These are phyloP conservation scores for Lotus japonicus DNA, from an alignment of 306 rosid genomes.

Conservation along the genomic window DNA sequence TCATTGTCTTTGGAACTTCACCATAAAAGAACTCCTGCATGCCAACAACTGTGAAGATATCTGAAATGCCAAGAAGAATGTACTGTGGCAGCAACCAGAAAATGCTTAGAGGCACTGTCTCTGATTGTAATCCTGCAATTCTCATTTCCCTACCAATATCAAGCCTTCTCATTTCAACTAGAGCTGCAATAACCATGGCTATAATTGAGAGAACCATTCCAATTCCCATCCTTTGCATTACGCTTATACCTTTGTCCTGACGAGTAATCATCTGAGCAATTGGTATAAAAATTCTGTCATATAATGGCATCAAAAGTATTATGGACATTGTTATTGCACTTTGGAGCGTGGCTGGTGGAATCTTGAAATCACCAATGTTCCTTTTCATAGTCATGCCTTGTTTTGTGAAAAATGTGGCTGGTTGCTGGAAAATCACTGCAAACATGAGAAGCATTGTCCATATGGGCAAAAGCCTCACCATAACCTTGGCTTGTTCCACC, in stretches of 20 bases:
- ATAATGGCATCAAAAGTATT: conserved; percentile 75
- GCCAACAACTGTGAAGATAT: conserved; percentile 89
- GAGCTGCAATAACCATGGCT: conserved; percentile 77
- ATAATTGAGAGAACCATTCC: conserved; percentile 86
- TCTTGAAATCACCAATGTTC: conserved; percentile 62
- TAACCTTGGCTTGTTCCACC: conserved; percentile 39
- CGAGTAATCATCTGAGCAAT: conserved; percentile 47
- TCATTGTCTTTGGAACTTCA: conserved; percentile 79
- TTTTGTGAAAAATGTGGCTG: conserved; percentile 85
- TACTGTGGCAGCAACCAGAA: conserved; percentile 92
- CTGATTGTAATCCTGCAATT: conserved; percentile 21
- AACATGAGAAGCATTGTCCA: conserved; percentile 93
- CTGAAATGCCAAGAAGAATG: conserved; percentile 74
- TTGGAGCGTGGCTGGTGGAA: conserved; percentile 96
- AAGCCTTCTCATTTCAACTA: conserved; percentile 71
- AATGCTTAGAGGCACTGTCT: conserved; percentile 56
- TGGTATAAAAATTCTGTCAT: conserved; percentile 68
- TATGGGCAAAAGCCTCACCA: conserved; percentile 67
- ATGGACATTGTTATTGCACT: conserved; percentile 72
- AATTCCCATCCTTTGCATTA: conserved; percentile 86
- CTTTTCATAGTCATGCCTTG: conserved; percentile 98
- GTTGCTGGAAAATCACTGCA: conserved; percentile 87
- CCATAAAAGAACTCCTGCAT: conserved; percentile 94
- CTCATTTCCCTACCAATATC: conserved; percentile 34
- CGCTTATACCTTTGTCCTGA: conserved; percentile 58